Evolutionary conservation across 257 asterid genomes (phyloP), one percentile per base, ranked within the genome.

Genomic region (Solanum ahanhuiri): DNA sequence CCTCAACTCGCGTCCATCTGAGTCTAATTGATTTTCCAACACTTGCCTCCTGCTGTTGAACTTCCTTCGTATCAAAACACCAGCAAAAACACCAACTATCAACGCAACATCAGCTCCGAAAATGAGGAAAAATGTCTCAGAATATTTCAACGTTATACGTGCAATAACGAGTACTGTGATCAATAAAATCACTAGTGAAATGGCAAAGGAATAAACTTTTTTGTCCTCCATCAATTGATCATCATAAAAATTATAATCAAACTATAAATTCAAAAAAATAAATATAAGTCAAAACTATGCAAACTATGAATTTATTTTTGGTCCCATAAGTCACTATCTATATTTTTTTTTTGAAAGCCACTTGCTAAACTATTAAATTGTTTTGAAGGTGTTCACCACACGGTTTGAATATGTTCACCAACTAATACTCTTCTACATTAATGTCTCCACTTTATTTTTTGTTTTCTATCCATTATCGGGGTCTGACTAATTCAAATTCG

Each of bases 1-100:
- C 60, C 98, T 89, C 4, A 94, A 90, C 92, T 94, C 97, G 2
- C 95, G 94, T 2, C 98, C 96, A 39, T 93, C 95, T 11, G 92
- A 89, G 34, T 90, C 92, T 35, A 91, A n/a, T 57, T 88, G 92
- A 0, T 18, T 77, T 89, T 92, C 97, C 7, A 95, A 87, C 63
- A 76, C 86, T 54, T 33, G 76, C 28, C 92, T 88, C 4, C 95
- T 87, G 86, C 82, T 31, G 84, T 67, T 81, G 88, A 88, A 94
- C 15, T 92, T 93, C 5, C 84, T n/a, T 0, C 95, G 89, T 82
- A 95, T 77, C 0, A 87, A 43, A 25, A 89, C 6, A 37, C 91
- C 79, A 3, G 88, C 73, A 4, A 87, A 4, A 4, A 93, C 92
- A 4, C 96, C 90, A 41, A 90, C 28, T 54, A 94, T 93, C 14